Percentiles rank a stretch among this genome's conserved stretches.
These are phyloP conservation scores for Trametes versicolor DNA, from an alignment of 1,284 basidiomycete genomes.

Conservation along the genomic window DNA sequence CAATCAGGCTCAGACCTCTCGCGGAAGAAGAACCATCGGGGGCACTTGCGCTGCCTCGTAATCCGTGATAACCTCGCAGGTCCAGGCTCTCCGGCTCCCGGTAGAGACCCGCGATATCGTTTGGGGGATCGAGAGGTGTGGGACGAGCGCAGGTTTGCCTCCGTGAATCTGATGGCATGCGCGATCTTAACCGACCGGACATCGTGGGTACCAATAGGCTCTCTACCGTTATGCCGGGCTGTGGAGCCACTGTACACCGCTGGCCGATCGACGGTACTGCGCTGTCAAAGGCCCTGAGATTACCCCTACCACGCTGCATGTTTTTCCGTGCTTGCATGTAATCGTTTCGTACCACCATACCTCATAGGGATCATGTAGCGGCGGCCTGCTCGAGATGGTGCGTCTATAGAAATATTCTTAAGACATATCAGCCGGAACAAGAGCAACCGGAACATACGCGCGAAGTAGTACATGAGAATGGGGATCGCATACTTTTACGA, in stretches of 20 bases:
- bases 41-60: slow-evolving; percentile 2
- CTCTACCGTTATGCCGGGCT: not conserved
- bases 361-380: too few species aligned
- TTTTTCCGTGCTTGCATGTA: too few species aligned
- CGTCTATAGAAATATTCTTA: too few species aligned
- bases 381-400: too few species aligned
- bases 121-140: slow-evolving; percentile 3
- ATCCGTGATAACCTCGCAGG: not conserved
- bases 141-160: not conserved
- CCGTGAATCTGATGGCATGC: slow-evolving; percentile 12
- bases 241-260: not conserved
- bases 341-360: too few species aligned
- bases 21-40: slow-evolving; percentile 25
- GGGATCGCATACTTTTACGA: not conserved
- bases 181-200: not conserved
- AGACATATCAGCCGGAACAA: too few species aligned
- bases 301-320: too few species aligned
- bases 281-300: not conserved
- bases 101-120: slow-evolving; percentile 2
- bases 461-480: not conserved
- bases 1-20: slow-evolving; percentile 3
- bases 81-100: slow-evolving; percentile 8
- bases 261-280: not conserved
- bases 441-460: not conserved
- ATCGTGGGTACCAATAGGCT: slow-evolving; percentile 7